A percentile compares a stretch with the other conserved stretches of the same genome.
Conservation (phyloP, 2,329 filamentous ascomycete species). For the Periconia sp. region DNA sequence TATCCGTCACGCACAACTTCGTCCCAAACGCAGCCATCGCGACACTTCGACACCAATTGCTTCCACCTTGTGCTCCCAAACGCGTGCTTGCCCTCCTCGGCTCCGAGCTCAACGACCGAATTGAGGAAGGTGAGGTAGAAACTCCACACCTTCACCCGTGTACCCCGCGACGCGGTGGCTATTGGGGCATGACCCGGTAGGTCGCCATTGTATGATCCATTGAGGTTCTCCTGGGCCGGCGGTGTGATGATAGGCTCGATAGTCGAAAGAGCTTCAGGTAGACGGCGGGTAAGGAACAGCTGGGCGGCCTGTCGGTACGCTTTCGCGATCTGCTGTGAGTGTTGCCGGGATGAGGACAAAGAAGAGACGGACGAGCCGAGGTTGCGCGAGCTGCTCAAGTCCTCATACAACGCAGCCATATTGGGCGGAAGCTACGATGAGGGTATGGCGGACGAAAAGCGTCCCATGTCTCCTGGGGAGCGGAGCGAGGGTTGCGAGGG, state of each 20-base stretch:
- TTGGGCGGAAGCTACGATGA: constrained; percentile 3
- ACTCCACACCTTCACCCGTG: constrained; percentile 95
- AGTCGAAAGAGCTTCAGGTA: constrained; percentile 86
- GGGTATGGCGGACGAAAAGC: not conserved
- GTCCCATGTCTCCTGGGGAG: constrained; percentile 14
- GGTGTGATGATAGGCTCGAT: constrained; percentile 81
- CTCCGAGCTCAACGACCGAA: constrained; percentile 84
- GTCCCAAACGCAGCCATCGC: constrained; percentile 93
- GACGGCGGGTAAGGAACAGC: constrained; percentile 89
- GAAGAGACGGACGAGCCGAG: constrained; percentile 74
- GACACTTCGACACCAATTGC: constrained; percentile 78
- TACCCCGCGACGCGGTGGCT: constrained; percentile 78
- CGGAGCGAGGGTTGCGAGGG: constrained; percentile 9
- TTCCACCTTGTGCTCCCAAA: constrained; percentile 90
- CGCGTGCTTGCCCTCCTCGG: constrained; percentile 85
- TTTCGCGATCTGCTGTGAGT: constrained; percentile 79
- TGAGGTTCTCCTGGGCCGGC: constrained; percentile 40
- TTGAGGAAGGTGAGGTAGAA: constrained; percentile 94
- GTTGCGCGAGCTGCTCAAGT: constrained; percentile 62
- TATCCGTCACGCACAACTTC: constrained; percentile 89
- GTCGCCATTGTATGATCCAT: constrained; percentile 26
- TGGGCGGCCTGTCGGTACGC: constrained; percentile 94
- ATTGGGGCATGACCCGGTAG: constrained; percentile 67
- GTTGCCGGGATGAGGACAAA: constrained; percentile 69
- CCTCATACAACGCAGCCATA: constrained; percentile 57